These are phyloP conservation scores for Cyathus striatus DNA, from an alignment of 768 basidiomycete genomes.

Conservation along the genomic window DNA sequence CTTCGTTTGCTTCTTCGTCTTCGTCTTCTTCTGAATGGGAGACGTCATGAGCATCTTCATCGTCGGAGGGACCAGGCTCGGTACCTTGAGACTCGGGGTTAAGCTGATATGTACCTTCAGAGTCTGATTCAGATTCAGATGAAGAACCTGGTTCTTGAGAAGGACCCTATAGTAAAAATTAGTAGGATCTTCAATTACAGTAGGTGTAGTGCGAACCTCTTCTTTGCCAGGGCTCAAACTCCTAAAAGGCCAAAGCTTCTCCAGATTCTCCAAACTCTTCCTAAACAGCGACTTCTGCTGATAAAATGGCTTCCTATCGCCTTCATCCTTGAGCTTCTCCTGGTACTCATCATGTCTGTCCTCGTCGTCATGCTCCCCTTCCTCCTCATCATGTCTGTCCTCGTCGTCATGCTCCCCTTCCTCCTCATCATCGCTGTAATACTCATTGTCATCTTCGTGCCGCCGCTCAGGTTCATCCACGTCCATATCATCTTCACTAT, in stretches of 20 bases:
- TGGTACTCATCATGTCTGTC: too few species aligned
- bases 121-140: conserved; percentile 7
- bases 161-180: background rate
- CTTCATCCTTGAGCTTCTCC: background rate
- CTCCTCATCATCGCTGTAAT: too few species aligned
- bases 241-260: conserved; percentile 37
- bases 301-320: conserved; percentile 11
- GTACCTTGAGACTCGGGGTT: too few species aligned
- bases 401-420: too few species aligned
- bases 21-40: conserved; percentile 6
- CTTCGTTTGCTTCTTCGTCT: conserved; percentile 11
- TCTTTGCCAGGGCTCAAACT: conserved; percentile 11
- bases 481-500: conserved; percentile 22
- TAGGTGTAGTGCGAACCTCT: conserved; percentile 3
- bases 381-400: too few species aligned
- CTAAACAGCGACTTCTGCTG: conserved; percentile 33
- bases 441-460: too few species aligned
- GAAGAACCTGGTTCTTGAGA: conserved; percentile 1
- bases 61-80: too few species aligned
- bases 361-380: too few species aligned
- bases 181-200: background rate
- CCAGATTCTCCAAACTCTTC: conserved; percentile 39
- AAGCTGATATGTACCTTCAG: conserved; percentile 5
- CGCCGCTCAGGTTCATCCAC: too few species aligned
- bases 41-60: background rate